Conservation (phyloP, 495 filamentous ascomycete genomes). For the Penicillium maclennaniae region DNA sequence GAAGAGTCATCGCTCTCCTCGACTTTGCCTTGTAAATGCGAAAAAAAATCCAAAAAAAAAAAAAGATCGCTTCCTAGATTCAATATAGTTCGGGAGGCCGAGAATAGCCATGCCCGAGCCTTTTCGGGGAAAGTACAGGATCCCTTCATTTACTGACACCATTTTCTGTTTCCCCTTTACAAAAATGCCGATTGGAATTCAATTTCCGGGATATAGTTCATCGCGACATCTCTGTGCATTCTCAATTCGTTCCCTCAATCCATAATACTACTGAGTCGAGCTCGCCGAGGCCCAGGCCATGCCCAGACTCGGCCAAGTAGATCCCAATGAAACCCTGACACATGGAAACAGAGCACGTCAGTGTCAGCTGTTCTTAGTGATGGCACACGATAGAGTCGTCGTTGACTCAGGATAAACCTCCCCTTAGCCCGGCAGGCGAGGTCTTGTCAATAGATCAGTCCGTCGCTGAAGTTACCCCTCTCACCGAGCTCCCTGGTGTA, state of each 20-base stretch:
- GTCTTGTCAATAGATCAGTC: too few species aligned
- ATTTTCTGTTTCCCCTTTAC: background rate
- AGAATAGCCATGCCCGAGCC: conserved; percentile 1
- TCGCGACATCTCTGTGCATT: background rate
- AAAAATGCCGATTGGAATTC: background rate
- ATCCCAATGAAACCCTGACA: conserved; percentile 35
- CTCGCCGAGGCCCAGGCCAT: background rate
- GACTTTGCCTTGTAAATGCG: too few species aligned
- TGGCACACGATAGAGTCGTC: too few species aligned
- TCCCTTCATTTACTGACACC: background rate
- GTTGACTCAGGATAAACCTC: too few species aligned
- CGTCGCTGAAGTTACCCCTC: too few species aligned
- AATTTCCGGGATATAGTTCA: background rate
- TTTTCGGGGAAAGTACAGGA: background rate
- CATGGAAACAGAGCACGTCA: conserved; percentile 47
- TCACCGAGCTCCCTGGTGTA: background rate
- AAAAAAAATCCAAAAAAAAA: background rate
- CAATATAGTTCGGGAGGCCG: background rate
- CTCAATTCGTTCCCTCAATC: background rate
- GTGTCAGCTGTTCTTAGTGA: background rate
- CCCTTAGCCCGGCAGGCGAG: too few species aligned
- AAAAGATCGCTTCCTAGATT: background rate
- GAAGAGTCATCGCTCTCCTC: background rate
- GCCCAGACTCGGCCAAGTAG: conserved; percentile 5
- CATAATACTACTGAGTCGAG: background rate